Evolutionary conservation across 805 yeast species (phyloP), one percentile per base, ranked within the genome.

Genomic region (Candida chilensis): DNA sequence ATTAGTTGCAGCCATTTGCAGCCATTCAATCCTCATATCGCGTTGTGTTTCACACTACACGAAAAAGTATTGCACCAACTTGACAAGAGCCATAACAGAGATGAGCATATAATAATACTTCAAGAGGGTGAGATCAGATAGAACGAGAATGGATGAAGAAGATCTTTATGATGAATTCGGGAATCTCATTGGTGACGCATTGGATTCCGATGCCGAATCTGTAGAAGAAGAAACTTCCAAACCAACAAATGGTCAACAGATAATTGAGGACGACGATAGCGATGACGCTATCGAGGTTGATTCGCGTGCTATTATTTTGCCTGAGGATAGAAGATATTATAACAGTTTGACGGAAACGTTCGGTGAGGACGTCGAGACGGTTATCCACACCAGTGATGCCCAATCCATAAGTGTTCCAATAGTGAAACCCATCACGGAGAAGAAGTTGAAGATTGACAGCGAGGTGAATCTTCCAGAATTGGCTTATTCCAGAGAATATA

Each of bases 121-220:
- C 11, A 9, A 8, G 11, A 11, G 21, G 8, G 8, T 19, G 21
- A 11, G 8, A 19, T 19, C 21, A n/a, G 25, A 11, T n/a, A 11
- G 25, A 6, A 15, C 12, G 13, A 25, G 13, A 21, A 73, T 71
- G 74, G 82, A 73, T 42, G 80, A 75, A 15, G 62, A 57, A 16
- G 82, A 75, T 36, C 47, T 75, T 17, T 85, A 79, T 52, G 96
- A 86, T 52, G 95, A 86, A 51, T 80, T 80, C 49, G 90, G 90
- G 27, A 80, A 80, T 46, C 62, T 67, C 21, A 62, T 81, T 14
- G 80, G 78, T 10, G 76, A 60, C 27, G 56, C 66, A 5, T 50
- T 45, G 6, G 71, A 57, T 39, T 65, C 74, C 1, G 76, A 64
- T 39, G 65, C 64, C 18, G 71, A 63, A 30, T 50, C 53, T 12